Evolutionary conservation across 2,329 filamentous ascomycete species (phyloP).

Genomic region (Xylogone sp.): DNA sequence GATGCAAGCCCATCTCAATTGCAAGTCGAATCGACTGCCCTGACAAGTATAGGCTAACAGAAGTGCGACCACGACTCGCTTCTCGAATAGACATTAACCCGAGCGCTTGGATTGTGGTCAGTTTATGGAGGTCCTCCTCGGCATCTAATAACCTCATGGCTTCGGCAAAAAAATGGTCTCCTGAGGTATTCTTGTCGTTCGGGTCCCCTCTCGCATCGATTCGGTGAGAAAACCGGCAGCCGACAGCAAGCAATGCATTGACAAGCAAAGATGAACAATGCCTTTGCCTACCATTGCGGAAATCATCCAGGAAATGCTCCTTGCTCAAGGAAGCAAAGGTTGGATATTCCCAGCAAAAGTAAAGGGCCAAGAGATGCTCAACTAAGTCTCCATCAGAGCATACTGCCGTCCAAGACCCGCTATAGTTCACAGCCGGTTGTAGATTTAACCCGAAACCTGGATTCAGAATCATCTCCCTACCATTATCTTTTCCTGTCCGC

Average conservation of each 20-base stretch:
- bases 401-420: conserved; percentile 52
- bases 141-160: conserved; percentile 54
- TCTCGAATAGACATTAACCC: conserved; percentile 73
- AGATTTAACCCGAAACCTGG: not conserved
- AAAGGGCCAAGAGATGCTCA: conserved; percentile 59
- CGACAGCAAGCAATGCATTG: conserved; percentile 41
- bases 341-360: conserved; percentile 73
- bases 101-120: conserved; percentile 71
- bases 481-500: not conserved
- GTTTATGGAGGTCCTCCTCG: conserved; percentile 50
- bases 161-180: conserved; percentile 73
- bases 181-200: conserved; percentile 62
- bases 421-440: not conserved
- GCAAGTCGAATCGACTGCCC: conserved; percentile 69
- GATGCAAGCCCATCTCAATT: conserved; percentile 37
- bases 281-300: conserved; percentile 11
- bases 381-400: conserved; percentile 56
- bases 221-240: conserved; percentile 67
- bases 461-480: not conserved
- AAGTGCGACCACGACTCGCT: conserved; percentile 66
- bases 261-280: conserved; percentile 38
- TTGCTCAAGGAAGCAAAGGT: conserved; percentile 68
- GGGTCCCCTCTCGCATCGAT: conserved; percentile 57
- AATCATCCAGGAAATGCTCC: conserved; percentile 17
- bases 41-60: conserved; percentile 67